Evolutionary conservation across 75 land plant genomes (phyloP), one percentile per base, ranked within the genome.

Genomic region (Isoetes taiwanensis): DNA sequence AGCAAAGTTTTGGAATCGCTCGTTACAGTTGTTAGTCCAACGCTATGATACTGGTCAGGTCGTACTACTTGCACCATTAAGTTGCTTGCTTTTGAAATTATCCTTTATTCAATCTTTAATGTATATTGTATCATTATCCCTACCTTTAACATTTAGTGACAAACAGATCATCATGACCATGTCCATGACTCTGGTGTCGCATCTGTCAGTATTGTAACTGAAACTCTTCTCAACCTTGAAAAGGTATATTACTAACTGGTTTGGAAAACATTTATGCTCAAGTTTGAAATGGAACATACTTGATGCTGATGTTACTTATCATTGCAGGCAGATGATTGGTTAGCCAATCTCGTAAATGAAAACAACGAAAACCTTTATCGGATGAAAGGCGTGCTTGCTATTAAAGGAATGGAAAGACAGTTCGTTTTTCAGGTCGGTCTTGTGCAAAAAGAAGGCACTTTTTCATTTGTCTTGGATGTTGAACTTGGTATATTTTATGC

Each of bases 181-280:
- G 68, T 59, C 29, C 98, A 93, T 74, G 98, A 93, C 64, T 75
- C 82, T 54, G 82, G 87, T 32, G 91, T 90, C n/a, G 78, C 86
- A 14, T 85, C 91, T 66, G 91, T 90, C 30, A 72, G 78, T 41
- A 90, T 90, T 39, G 86, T 90, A 43, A 76, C 82, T 65, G 91
- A 83, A 23, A 87, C 84, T 46, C 72, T 72, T 25, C 68, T 90
- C 20, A 91, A 90, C 63, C 66, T 90, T 50, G 97, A 85, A 61
- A 82, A 90, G 81, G 97, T 90, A 78, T 41, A 16, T n/a, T n/a
- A n/a, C n/a, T n/a, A n/a, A n/a, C n/a, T n/a, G n/a, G n/a, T n/a
- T n/a, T n/a, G n/a, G n/a, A n/a, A n/a, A n/a, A n/a, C 56, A 55
- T 54, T 28, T 54, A n/a, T 9, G 17, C 30, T 54, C 34, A 10